phyloP scores from a whole-genome alignment of 768 basidiomycete species.

The Tulasnella sp. region DNA sequence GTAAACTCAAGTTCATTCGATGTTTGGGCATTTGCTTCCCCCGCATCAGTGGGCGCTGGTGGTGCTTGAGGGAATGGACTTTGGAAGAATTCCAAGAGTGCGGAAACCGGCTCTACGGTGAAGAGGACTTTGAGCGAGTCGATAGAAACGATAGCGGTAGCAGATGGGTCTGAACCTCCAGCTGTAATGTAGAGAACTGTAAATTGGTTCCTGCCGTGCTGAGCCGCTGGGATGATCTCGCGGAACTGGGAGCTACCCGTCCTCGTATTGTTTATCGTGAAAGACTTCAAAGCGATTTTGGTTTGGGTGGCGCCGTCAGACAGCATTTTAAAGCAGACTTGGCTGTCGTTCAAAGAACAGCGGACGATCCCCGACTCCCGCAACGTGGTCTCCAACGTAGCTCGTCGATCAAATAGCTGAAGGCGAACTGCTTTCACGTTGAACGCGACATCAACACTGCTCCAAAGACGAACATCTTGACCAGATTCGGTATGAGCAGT shows the following conservation, averaged over 20 bases:
- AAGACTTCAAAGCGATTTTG: conserved; percentile 84
- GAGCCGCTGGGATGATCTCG: conserved; percentile 92
- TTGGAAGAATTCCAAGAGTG: conserved; percentile 82
- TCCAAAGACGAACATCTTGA: conserved; percentile 56
- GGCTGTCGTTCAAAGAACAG: conserved; percentile 80
- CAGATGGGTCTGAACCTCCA: conserved; percentile 47
- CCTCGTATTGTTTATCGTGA: conserved; percentile 88
- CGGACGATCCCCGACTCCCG: conserved; percentile 81
- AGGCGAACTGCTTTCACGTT: conserved; percentile 72
- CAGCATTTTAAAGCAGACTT: conserved; percentile 76
- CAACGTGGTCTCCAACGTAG: conserved; percentile 59
- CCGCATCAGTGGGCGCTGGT: conserved; percentile 32
- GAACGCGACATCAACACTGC: conserved; percentile 73
- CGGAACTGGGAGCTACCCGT: conserved; percentile 83
- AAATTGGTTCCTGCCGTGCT: conserved; percentile 86
- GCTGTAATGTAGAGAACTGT: conserved; percentile 86
- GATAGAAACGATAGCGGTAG: conserved; percentile 81
- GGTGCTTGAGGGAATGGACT: conserved; percentile 51
- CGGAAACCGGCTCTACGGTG: conserved; percentile 87
- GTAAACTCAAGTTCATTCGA: neutral
- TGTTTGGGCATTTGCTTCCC: conserved; percentile 30
- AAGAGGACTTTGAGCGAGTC: conserved; percentile 94
- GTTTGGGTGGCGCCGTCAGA: conserved; percentile 84
- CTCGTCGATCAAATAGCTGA: conserved; percentile 79
- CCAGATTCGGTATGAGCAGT: conserved; percentile 40